Evolutionary conservation across 2,329 filamentous ascomycete genomes (phyloP).

Genomic region (Calycina marina): DNA sequence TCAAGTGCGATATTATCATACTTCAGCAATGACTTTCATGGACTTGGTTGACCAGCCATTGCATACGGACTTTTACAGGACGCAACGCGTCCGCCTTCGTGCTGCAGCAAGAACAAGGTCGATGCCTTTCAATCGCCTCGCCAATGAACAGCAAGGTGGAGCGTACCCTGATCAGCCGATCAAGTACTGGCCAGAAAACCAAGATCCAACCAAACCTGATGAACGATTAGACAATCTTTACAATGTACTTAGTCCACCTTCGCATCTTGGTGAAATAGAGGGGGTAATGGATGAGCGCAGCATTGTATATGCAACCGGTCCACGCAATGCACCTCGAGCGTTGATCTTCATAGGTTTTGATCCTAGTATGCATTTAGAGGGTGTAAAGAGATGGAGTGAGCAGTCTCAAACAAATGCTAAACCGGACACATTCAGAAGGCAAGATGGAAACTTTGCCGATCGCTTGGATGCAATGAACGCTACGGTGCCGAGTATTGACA

Average conservation of each 20-base stretch:
- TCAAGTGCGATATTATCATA: slow-evolving; percentile 39
- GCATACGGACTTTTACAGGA: slow-evolving; percentile 22
- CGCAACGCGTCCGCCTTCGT: slow-evolving; percentile 32
- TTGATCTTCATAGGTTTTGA: slow-evolving; percentile 31
- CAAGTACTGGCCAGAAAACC: slow-evolving; percentile 24
- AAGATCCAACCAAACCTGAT: slow-evolving; percentile 9
- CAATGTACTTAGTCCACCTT: slow-evolving; percentile 26
- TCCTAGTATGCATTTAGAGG: slow-evolving; percentile 24
- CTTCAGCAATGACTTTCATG: slow-evolving; percentile 37
- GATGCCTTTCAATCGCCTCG: slow-evolving; percentile 13
- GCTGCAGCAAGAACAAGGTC: slow-evolving; percentile 30
- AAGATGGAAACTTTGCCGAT: not conserved
- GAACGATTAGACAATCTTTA: slow-evolving; percentile 24
- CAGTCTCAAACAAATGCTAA: too few species aligned
- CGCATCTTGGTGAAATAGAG: slow-evolving; percentile 23
- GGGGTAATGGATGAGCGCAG: slow-evolving; percentile 32
- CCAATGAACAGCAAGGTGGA: slow-evolving; percentile 1
- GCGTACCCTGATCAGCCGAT: slow-evolving; percentile 14
- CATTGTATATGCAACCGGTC: slow-evolving; percentile 30
- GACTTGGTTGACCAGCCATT: slow-evolving; percentile 41
- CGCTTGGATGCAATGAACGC: slow-evolving; percentile 9
- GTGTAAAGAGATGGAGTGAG: slow-evolving; percentile 16
- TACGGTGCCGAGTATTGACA: slow-evolving; percentile 12
- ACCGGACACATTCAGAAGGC: not conserved
- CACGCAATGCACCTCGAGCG: slow-evolving; percentile 16